These are phyloP conservation scores for Talaromyces pinophilus DNA, from an alignment of 2,329 filamentous ascomycete genomes.

Conservation along the genomic window DNA sequence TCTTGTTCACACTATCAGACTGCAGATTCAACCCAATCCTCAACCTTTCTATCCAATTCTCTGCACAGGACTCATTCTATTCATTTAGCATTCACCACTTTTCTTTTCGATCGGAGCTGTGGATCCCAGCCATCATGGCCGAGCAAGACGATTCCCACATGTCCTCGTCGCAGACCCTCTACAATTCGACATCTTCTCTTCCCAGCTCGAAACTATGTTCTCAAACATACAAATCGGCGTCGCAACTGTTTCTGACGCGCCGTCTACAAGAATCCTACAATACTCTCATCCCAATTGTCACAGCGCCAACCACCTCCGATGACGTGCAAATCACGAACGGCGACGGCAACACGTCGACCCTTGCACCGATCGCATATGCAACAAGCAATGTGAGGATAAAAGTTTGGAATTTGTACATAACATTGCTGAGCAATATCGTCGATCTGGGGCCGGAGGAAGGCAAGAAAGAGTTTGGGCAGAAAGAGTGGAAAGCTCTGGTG, in stretches of 20 bases:
- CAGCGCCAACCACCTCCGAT: slow-evolving; percentile 41
- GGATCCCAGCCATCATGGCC: slow-evolving; percentile 32
- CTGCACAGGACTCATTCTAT: not conserved
- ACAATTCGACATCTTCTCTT: slow-evolving; percentile 54
- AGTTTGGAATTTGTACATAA: slow-evolving; percentile 96
- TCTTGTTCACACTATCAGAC: not conserved
- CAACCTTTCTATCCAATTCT: not conserved
- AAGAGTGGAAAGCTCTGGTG: slow-evolving; percentile 80
- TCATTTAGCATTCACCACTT: not conserved
- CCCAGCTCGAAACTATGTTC: slow-evolving; percentile 67
- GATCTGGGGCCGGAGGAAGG: slow-evolving; percentile 89
- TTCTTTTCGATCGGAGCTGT: not conserved
- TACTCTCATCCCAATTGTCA: slow-evolving; percentile 80
- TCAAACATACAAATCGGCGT: slow-evolving; percentile 90
- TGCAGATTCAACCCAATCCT: not conserved
- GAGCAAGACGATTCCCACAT: slow-evolving; percentile 33
- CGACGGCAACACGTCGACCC: slow-evolving; percentile 47
- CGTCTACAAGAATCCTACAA: slow-evolving; percentile 86
- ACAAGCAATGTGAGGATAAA: slow-evolving; percentile 85
- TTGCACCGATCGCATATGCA: slow-evolving; percentile 75
- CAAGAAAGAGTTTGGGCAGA: slow-evolving; percentile 80
- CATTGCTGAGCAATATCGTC: slow-evolving; percentile 84
- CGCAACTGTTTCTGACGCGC: slow-evolving; percentile 90
- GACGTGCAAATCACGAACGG: slow-evolving; percentile 46
- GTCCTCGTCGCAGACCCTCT: slow-evolving; percentile 63